Evolutionary conservation across 2,329 filamentous ascomycete genomes (phyloP), one percentile per base, ranked within the genome.

Genomic region (Xylariomycetidae sp.): DNA sequence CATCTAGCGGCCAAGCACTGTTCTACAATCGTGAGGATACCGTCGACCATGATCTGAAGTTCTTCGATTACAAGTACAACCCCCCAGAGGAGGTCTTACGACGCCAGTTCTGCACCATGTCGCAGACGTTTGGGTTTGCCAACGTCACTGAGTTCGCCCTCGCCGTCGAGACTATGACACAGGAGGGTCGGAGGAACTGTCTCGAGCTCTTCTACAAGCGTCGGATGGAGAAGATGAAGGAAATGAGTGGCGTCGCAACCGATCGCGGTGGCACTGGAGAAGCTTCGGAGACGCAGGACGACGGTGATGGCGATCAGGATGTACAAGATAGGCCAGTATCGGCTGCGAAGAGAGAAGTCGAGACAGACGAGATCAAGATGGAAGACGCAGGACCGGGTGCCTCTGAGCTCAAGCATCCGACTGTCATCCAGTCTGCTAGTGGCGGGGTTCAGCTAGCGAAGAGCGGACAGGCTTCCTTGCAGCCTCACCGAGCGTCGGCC

Each of bases 91-190:
- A 82, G 7, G 85, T 96, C 7, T 77, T 79, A 61, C 72, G 73
- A 33, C 73, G 90, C 13, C 89, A 97, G 51, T 94, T 98, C 51
- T 94, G 88, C 60, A 84, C 81, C 16, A 95, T 97, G 86, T 87
- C 88, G 1, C 74, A 70, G 49, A 77, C 77, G 34, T 85, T 88
- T 57, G 87, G 86, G 1, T 94, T 88, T 54, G 66, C 72, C 2
- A 82, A 77, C 54, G 80, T 82, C 2, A 85, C 80, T 0, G 84
- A 92, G 41, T 97, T 97, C 69, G 92, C 89, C 4, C 66, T 96
- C 23, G 79, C 88, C 11, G 89, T 97, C 3, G 92, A 97, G 60
- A 77, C 80, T 11, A 94, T 88, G 86, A 94, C 85, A 28, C 85
- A 90, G 57, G 85, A 84, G 51, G 74, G 92, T 62, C 67, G 90